Evolutionary conservation across 2,329 filamentous ascomycete genomes (phyloP), one percentile per base, ranked within the genome.

Genomic region (Fusarium nygamai): DNA sequence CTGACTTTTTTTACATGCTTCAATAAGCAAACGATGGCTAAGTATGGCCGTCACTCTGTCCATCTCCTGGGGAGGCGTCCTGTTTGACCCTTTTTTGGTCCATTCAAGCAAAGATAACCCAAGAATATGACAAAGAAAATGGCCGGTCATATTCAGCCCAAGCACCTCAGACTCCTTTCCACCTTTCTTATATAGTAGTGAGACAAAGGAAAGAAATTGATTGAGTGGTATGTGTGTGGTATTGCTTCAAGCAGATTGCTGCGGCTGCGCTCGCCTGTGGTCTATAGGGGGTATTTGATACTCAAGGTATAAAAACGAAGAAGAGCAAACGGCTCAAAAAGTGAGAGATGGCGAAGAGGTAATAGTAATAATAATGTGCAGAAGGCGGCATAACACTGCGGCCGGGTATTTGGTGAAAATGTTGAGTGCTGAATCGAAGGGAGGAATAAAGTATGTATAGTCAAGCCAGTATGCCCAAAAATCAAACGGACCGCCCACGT

Each of bases 251-350:
- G 78, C 76, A 78, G 63, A 72, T 77, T 67, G 72, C 68, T 67
- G 71, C 68, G 69, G 74, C 72, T 75, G 74, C 74, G 78, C 74
- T 78, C 75, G 79, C 78, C 77, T 78, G 80, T 78, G 78, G 78
- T 83, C 81, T 83, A 83, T 82, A 79, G 69, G 76, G 79, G 81
- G 81, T 83, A 82, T 83, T 82, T 79, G 76, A 79, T 81, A 80
- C 78, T 78, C 76, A 62, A 74, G 66, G 73, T 74, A 78, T 78
- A 69, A 67, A 74, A 74, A 78, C 73, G 61, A 78, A 74, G 54
- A 76, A 76, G 64, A 76, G 67, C 67, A 74, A 71, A 76, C 62
- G 27, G 33, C 67, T 62, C 58, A 53, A 57, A 69, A 71, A 74
- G 60, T 43, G 72, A 75, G 61, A 56, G 67, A 72, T 60, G 65